Evolutionary conservation across 495 filamentous ascomycete genomes (phyloP), one percentile per base, ranked within the genome.

Genomic region (Alectoria sarmentosa): DNA sequence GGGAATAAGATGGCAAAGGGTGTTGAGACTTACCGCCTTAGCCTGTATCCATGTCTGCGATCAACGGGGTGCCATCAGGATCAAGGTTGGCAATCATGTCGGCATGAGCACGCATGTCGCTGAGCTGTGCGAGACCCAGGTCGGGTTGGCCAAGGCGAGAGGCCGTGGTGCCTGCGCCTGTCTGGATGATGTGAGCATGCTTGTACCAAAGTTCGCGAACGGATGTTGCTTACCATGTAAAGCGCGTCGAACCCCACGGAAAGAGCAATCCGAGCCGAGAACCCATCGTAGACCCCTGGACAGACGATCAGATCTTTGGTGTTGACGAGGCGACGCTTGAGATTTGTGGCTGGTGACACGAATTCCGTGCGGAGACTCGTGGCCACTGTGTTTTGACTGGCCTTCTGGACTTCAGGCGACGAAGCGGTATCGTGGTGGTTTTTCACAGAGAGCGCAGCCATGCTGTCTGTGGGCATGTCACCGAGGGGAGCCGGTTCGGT

Each of bases 31-130:
- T 71, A 81, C 83, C 84, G 65, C 84, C 85, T 60, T 83, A 87
- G 38, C 85, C 84, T 13, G 82, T 84, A 72, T 90, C 87, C 67
- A 84, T 86, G 68, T 90, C 87, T n/a, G 87, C 87, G 70, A 90
- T 88, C 8, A 90, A 67, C 1, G 86, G 85, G 3, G 80, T 78
- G 0, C 80, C 76, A 38, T 73, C 72, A 0, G 83, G 83, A 65
- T 86, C 77, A 41, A 90, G 75, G 63, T 78, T 79, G 54, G 85
- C 84, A 61, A 90, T 84, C 83, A 88, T 88, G 56, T 80, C 76
- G 0, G 86, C 86, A 68, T 88, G 84, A 60, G 76, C 77, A 37
- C 76, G 71, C 86, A 90, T 89, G 71, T 90, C 87, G 69, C 84
- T 79, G 58, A 85, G 76, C 34, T 81, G 81, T 0, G 77, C 82